Evolutionary conservation across 2,329 filamentous ascomycete genomes (phyloP), one percentile per base, ranked within the genome.

Genomic region (Trichocomaceae sp.): DNA sequence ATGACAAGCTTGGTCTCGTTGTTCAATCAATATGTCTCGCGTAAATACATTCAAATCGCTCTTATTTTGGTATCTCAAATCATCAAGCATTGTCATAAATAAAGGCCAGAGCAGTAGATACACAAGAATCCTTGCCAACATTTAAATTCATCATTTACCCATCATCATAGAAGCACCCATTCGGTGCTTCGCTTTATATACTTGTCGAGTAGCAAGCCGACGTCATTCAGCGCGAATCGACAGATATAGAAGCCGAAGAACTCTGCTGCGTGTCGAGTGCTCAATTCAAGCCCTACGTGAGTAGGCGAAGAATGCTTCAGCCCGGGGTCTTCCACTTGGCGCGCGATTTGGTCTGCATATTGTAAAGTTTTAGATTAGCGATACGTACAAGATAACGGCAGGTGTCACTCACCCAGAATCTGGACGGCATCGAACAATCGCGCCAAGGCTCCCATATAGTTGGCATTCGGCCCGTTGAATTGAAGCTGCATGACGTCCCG

Each of bases 231-330:
- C n/a, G 91, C 90, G 69, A 99, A 99, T 17, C 93, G 86, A 72
- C 92, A 96, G 26, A 99, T 81, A 69, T 93, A 97, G 72, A 99
- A 96, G 15, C 87, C 91, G 69, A 99, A 99, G 72, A 99, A 99
- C 72, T 99, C 93, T 33, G 92, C 89, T 7, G 92, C 93, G 70
- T 96, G 92, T 41, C 92, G 83, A 35, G 90, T 90, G 68, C 90
- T 93, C 41, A 99, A 81, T 73, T 99, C 93, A 33, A 99, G 82
- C 9, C 93, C 93, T 52, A 99, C 91, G 67, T 96, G 91, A 8
- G 93, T 97, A 65, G 90, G 90, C 63, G 91, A 92, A 17, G 90
- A 90, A 72, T 93, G 89, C 62, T 88, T 88, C 53, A 97, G 81
- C 9, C 92, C 92, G 5, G 92, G 92, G 67, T 97, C 92, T 68